Percentiles rank a stretch among this genome's conserved stretches.
These are phyloP conservation scores for Penicillium canescens DNA, from an alignment of 495 filamentous ascomycete species.

Conservation along the genomic window DNA sequence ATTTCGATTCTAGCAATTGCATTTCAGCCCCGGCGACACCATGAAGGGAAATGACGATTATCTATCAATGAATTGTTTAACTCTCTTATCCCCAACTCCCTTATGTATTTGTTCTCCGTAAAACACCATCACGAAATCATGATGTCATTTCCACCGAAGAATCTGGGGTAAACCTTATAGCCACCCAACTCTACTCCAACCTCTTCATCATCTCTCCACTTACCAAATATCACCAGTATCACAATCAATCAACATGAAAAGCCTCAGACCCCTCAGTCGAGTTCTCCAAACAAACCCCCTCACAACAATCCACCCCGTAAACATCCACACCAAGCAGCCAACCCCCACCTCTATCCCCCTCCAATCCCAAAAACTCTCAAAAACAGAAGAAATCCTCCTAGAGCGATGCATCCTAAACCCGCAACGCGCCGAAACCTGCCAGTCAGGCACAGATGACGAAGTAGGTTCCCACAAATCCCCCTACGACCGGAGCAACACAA, in stretches of 20 bases:
- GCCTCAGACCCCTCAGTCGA: background rate
- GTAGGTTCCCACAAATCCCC: constrained; percentile 30
- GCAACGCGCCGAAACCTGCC: constrained; percentile 25
- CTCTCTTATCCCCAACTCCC: too few relatives aligned
- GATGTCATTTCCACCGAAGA: background rate
- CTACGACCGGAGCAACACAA: constrained; percentile 27
- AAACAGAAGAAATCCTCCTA: constrained; percentile 3
- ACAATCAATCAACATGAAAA: background rate
- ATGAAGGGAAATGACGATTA: too few relatives aligned
- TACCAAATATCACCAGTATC: background rate
- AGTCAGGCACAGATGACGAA: constrained; percentile 33
- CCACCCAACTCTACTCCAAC: background rate
- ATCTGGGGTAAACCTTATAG: constrained; percentile 1
- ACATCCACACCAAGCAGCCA: background rate
- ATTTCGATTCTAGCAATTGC: too few relatives aligned
- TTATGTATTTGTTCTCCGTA: too few relatives aligned
- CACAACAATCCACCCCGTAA: too few relatives aligned
- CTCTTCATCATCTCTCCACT: background rate
- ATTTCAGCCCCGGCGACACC: too few relatives aligned
- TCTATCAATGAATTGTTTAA: too few relatives aligned
- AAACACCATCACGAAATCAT: background rate
- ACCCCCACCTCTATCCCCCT: background rate
- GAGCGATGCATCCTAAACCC: constrained; percentile 29
- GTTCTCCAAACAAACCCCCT: background rate
- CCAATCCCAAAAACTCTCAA: background rate